Conservation (phyloP, 2,329 filamentous ascomycete species). For the Mycocentrospora acerina region DNA sequence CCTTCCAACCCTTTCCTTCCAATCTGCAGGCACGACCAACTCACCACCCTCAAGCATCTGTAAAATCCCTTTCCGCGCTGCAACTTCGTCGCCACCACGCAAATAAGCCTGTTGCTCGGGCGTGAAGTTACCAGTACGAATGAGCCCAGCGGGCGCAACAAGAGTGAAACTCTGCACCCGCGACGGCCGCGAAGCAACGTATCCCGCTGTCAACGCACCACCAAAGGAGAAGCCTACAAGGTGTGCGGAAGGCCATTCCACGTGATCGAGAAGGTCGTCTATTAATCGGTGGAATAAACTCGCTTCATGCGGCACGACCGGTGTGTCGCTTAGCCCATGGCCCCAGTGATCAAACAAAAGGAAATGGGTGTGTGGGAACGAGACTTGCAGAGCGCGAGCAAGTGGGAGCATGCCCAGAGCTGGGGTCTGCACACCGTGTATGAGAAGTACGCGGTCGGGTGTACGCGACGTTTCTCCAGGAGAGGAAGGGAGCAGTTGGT, state of each 20-base stretch:
- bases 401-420: slow-evolving; percentile 53
- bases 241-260: slow-evolving; percentile 49
- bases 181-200: slow-evolving; percentile 32
- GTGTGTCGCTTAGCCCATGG: slow-evolving; percentile 56
- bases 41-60: slow-evolving; percentile 48
- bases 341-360: slow-evolving; percentile 56
- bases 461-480: slow-evolving; percentile 6
- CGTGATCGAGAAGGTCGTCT: slow-evolving; percentile 40
- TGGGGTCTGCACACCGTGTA: slow-evolving; percentile 56
- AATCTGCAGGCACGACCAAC: slow-evolving; percentile 47
- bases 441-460: slow-evolving; percentile 42
- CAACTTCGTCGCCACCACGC: slow-evolving; percentile 34
- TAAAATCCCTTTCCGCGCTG: slow-evolving; percentile 41
- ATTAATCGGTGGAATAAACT: slow-evolving; percentile 49
- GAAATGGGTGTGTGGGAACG: slow-evolving; percentile 42
- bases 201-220: slow-evolving; percentile 44
- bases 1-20: slow-evolving; percentile 44
- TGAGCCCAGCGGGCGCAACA: slow-evolving; percentile 53
- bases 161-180: slow-evolving; percentile 42
- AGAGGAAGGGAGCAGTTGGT: slow-evolving; percentile 39
- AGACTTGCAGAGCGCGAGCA: slow-evolving; percentile 35
- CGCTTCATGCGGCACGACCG: slow-evolving; percentile 44
- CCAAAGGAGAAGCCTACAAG: slow-evolving; percentile 56
- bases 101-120: slow-evolving; percentile 22
- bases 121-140: slow-evolving; percentile 31